Evolutionary conservation across 441 rosid genomes (phyloP).

Genomic region (Bocquillonia castaneifolia): DNA sequence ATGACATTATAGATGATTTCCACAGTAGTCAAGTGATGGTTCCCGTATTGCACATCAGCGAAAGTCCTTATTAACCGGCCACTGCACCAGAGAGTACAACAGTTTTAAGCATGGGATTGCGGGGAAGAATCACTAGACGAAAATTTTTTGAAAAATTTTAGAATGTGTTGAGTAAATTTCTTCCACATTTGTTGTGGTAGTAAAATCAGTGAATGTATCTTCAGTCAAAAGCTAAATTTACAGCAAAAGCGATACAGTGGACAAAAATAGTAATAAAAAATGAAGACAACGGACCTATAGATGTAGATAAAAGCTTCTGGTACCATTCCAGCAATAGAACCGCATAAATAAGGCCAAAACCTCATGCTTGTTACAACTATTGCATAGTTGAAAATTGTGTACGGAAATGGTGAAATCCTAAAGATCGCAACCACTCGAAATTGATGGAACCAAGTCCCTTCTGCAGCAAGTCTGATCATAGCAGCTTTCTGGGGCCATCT

Average conservation of each 20-base stretch:
- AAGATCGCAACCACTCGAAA: conserved; percentile 87
- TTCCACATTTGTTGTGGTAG: background rate
- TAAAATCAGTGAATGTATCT: background rate
- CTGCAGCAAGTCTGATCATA: conserved; percentile 81
- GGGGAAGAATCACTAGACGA: background rate
- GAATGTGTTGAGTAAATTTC: background rate
- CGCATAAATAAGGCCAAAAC: conserved; percentile 87
- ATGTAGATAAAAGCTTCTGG: conserved; percentile 96
- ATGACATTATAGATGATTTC: conserved; percentile 81
- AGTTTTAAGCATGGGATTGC: background rate
- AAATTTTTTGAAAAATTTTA: background rate
- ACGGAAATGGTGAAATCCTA: conserved; percentile 92
- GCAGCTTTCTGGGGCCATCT: conserved; percentile 92
- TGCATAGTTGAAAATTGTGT: conserved; percentile 94
- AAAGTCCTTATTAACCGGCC: conserved; percentile 81
- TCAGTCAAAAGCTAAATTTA: background rate
- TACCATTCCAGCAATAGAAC: conserved; percentile 71
- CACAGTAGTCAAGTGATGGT: conserved; percentile 58
- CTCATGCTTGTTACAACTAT: conserved; percentile 76
- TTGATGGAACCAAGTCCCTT: conserved; percentile 95
- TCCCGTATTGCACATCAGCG: conserved; percentile 72
- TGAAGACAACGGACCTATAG: conserved; percentile 53
- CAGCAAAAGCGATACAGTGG: background rate
- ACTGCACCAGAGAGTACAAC: conserved; percentile 41
- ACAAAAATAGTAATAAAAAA: background rate